Conservation (phyloP, 345 rosid genomes). For the Syzygium grande region DNA sequence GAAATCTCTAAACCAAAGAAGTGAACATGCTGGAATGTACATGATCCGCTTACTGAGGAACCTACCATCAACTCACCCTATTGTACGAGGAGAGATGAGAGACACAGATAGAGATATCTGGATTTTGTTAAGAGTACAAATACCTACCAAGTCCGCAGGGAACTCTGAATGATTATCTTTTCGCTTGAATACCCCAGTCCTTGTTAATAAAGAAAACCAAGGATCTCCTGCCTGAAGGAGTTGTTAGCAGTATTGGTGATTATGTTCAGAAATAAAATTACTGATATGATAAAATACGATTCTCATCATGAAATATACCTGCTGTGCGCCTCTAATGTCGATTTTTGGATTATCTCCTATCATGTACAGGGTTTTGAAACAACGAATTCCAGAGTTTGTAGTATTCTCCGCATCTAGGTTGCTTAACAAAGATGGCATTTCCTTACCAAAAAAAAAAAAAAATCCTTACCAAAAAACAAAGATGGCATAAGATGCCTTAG, state of each 20-base stretch:
- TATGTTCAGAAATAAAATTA: not conserved
- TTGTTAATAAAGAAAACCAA: slow-evolving; percentile 86
- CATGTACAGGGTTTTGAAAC: slow-evolving; percentile 64
- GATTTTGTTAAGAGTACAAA: not conserved
- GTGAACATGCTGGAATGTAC: not conserved
- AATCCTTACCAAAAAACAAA: too few relatives aligned
- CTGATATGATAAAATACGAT: not conserved
- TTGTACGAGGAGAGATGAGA: not conserved
- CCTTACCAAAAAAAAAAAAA: too few relatives aligned
- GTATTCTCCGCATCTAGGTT: not conserved
- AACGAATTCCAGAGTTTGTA: slow-evolving; percentile 17
- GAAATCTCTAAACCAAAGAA: not conserved
- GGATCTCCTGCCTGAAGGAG: slow-evolving; percentile 62
- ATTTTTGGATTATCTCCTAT: slow-evolving; percentile 81
- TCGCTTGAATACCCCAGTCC: slow-evolving; percentile 87
- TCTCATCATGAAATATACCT: slow-evolving; percentile 31
- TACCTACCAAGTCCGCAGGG: slow-evolving; percentile 65
- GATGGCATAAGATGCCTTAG: slow-evolving; percentile 30
- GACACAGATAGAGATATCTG: not conserved
- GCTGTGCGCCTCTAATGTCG: slow-evolving; percentile 66
- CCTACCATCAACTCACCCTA: not conserved
- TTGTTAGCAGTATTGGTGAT: not conserved
- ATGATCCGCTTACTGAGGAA: not conserved
- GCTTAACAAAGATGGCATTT: not conserved
- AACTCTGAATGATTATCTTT: slow-evolving; percentile 42